Evolutionary conservation across 345 rosid species (phyloP).

Genomic region (Camelina laxa): DNA sequence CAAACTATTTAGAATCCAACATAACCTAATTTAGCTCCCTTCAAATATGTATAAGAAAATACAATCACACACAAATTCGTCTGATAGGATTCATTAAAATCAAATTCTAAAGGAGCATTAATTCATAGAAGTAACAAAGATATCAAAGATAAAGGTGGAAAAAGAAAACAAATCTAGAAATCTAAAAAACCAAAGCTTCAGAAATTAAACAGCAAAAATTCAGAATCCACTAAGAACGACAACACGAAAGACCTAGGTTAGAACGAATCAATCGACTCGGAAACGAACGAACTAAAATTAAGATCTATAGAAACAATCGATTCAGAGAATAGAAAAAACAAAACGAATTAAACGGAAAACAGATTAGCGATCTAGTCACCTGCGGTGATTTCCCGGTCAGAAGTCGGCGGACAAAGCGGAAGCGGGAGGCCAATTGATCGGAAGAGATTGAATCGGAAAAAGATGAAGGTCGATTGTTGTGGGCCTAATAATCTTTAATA

Average conservation of each 20-base stretch:
- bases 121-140: neutral
- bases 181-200: neutral
- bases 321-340: neutral
- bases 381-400: neutral
- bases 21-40: neutral
- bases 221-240: neutral
- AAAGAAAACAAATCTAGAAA: constrained; percentile 18
- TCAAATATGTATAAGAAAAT: neutral
- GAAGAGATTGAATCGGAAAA: constrained; percentile 21
- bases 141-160: constrained; percentile 1
- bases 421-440: constrained; percentile 2
- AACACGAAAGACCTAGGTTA: constrained; percentile 25
- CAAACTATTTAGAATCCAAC: constrained; percentile 50
- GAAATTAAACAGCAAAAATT: neutral
- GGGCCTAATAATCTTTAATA: neutral
- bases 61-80: neutral
- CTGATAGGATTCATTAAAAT: neutral
- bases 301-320: constrained; percentile 1
- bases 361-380: constrained; percentile 28
- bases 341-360: neutral
- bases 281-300: neutral
- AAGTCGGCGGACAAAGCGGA: constrained; percentile 13
- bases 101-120: neutral
- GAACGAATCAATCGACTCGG: constrained; percentile 17
- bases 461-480: neutral